phyloP scores from a whole-genome alignment of 2,329 filamentous ascomycete genomes.

The Penicillium sp. region DNA sequence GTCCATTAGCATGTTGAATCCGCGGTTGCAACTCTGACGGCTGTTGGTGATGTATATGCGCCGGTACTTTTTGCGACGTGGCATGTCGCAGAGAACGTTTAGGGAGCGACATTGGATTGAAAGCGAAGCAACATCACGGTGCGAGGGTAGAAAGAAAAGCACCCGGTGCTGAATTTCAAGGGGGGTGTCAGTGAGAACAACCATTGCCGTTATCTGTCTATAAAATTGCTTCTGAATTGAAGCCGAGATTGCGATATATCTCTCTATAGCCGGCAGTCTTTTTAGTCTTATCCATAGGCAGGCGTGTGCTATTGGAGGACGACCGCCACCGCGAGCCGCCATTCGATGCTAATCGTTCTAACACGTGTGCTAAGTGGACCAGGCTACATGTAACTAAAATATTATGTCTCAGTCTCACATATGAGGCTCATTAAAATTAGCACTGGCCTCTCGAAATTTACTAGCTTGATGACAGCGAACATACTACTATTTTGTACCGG shows the following conservation, averaged over 20 bases:
- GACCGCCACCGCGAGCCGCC: neutral
- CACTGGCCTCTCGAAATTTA: too few relatives aligned
- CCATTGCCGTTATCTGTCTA: neutral
- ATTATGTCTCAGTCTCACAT: too few relatives aligned
- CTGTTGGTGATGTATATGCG: neutral
- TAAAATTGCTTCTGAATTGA: neutral
- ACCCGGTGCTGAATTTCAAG: neutral
- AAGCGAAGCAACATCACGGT: neutral
- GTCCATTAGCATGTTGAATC: slow-evolving; percentile 15
- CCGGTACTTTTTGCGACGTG: neutral
- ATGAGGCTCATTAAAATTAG: too few relatives aligned
- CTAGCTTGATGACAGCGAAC: too few relatives aligned
- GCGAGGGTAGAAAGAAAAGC: neutral
- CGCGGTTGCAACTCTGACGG: neutral
- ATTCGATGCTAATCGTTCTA: neutral
- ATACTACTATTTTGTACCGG: too few relatives aligned
- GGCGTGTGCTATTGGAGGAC: neutral
- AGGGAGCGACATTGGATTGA: neutral
- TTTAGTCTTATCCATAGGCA: neutral
- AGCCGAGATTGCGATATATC: neutral
- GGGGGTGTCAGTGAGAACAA: neutral
- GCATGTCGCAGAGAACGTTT: neutral
- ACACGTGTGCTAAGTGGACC: too few relatives aligned
- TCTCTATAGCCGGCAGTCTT: neutral
- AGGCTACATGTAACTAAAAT: too few relatives aligned